phyloP scores from a whole-genome alignment of 257 asterid species.

The Solanum acaule region DNA sequence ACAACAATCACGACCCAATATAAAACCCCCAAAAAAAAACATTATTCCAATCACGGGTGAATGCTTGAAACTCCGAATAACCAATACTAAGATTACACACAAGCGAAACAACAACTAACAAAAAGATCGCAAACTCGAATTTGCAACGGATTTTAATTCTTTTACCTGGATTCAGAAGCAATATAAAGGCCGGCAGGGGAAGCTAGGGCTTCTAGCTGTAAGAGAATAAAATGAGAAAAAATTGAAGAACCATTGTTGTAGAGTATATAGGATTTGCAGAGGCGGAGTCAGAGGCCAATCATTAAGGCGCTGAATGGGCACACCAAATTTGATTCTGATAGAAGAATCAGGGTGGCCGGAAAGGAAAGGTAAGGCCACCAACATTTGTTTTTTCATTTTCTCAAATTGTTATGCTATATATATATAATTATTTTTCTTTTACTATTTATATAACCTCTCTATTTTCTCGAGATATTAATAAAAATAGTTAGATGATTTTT shows the following conservation, averaged over 20 bases:
- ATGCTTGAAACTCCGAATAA: not conserved
- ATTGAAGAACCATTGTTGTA: not conserved
- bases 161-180: not conserved
- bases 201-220: not conserved
- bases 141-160: not conserved
- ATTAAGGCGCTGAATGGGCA: not conserved
- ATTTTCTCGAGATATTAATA: too few species aligned
- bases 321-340: not conserved
- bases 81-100: not conserved
- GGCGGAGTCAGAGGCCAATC: not conserved
- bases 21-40: not conserved
- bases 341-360: not conserved
- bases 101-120: not conserved
- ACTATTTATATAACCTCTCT: too few species aligned
- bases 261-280: not conserved
- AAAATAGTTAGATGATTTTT: too few species aligned
- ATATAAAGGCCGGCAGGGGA: not conserved
- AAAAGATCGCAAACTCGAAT: not conserved
- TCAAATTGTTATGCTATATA: not conserved
- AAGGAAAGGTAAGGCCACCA: not conserved
- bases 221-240: not conserved
- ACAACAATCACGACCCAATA: not conserved
- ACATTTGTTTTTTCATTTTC: not conserved
- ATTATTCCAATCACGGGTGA: not conserved
- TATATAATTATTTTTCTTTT: not conserved